A percentile compares a stretch with the other conserved stretches of the same genome.
Conservation (phyloP, 2,329 filamentous ascomycete species). For the Sclerotinia minor region DNA sequence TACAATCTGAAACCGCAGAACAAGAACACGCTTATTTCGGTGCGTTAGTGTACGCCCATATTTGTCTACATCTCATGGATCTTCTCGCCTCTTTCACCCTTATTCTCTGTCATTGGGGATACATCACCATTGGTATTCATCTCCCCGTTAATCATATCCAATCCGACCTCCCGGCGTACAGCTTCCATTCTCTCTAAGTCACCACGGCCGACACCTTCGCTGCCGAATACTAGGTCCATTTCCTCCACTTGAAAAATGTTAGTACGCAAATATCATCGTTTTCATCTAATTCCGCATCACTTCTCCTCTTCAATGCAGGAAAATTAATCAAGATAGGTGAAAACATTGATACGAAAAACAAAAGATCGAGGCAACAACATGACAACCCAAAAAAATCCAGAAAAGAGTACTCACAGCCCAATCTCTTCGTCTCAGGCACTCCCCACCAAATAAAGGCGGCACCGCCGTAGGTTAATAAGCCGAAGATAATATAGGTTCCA, state of each 20-base stretch:
- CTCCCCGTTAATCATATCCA: conserved; percentile 44
- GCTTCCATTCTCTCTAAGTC: conserved; percentile 72
- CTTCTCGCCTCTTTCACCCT: conserved; percentile 11
- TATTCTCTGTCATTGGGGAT: not conserved
- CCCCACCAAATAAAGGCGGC: conserved; percentile 54
- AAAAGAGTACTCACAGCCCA: conserved; percentile 40
- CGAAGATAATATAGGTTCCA: conserved; percentile 72
- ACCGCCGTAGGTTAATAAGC: conserved; percentile 61
- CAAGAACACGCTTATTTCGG: not conserved
- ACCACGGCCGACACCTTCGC: conserved; percentile 63
- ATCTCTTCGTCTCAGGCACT: conserved; percentile 55
- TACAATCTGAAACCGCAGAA: not conserved
- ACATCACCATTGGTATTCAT: conserved; percentile 2
- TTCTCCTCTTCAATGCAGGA: not conserved
- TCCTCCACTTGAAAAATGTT: conserved; percentile 46
- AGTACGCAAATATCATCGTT: no score
- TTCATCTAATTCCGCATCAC: not conserved
- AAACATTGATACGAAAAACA: no score
- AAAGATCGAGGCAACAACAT: not conserved
- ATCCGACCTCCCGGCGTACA: conserved; percentile 69
- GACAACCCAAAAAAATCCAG: not conserved
- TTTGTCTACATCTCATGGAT: not conserved
- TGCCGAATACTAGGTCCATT: conserved; percentile 67
- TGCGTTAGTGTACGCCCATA: not conserved
- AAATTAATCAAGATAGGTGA: no score